Base-by-base conservation (phyloP, 495 filamentous ascomycete genomes). In the Aspergillus ostianus region DNA sequence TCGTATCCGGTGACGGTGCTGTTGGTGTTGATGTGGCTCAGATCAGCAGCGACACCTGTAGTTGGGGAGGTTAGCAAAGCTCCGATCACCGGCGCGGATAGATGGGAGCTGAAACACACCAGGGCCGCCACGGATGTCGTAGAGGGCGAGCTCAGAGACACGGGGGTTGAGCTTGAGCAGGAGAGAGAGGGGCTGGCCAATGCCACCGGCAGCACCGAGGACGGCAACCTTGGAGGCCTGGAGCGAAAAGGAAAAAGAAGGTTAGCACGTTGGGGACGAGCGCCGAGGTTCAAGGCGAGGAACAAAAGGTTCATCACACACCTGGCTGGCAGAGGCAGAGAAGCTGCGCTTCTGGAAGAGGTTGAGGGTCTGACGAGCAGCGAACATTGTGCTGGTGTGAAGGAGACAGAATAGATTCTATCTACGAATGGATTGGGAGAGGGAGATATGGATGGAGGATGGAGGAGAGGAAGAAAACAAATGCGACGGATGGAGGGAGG, bases 21-120 rank as follows among this genome's bases (percentile, higher is more conserved):
- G 86, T 95, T 96, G 75, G 95, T 97, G 85, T 98, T 98, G 84
- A 98, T 92, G 83, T 98, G 94, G 69, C 90, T 88, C 74, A 98
- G 83, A 77, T 98, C 94, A 73, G 95, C 94, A 64, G 93, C 94
- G 77, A 98, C 94, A 88, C 93, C 93, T 96, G 65, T 21, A 18
- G 3, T 8, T 12, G 30, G 46, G n/a, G 17, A 36, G 19, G 55
- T 57, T 51, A 57, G 55, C 26, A 15, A 49, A 20, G 29, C 21
- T 51, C 15, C 29, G 18, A 56, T 32, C 15, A 30, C 19, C 26
- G 46, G 50, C 19, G 12, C 19, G 46, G 47, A 32, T 12, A 27
- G 30, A n/a, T 57, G 19, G 51, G 41, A 48, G 17, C n/a, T 41
- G 32, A 32, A 18, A 78, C 86, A 62, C 84, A 96, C 94, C 94